A percentile compares a stretch with the other conserved stretches of the same genome.
These are phyloP conservation scores for Salvia miltiorrhiza DNA, from an alignment of 257 asterid species.

Conservation along the genomic window DNA sequence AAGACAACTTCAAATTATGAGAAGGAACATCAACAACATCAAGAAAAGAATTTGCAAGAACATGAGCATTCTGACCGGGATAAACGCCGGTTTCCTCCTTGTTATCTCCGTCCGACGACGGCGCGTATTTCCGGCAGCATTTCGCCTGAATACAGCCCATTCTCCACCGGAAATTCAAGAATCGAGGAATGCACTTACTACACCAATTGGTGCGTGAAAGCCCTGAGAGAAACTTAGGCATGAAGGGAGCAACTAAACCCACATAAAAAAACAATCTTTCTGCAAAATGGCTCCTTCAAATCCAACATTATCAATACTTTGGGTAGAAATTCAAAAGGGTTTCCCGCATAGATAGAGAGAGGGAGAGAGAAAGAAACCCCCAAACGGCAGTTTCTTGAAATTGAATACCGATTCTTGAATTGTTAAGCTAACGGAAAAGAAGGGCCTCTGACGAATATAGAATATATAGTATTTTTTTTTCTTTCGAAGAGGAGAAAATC, in stretches of 20 bases:
- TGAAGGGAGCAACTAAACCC: constrained; percentile 24
- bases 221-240: constrained; percentile 40
- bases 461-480: neutral
- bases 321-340: constrained; percentile 19
- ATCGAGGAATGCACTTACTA: constrained; percentile 20
- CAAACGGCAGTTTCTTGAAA: constrained; percentile 28
- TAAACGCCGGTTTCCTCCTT: constrained; percentile 40
- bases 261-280: constrained; percentile 26
- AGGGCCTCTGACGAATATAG: neutral
- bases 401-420: constrained; percentile 21
- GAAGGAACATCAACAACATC: constrained; percentile 82
- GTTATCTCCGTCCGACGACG: constrained; percentile 53
- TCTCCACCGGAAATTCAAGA: constrained; percentile 24
- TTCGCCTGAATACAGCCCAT: constrained; percentile 95
- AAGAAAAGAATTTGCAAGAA: constrained; percentile 38
- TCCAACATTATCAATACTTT: constrained; percentile 27
- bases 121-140: constrained; percentile 61
- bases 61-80: constrained; percentile 40
- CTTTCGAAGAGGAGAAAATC: neutral
- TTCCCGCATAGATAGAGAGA: constrained; percentile 9
- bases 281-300: constrained; percentile 27
- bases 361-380: constrained; percentile 22
- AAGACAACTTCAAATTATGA: constrained; percentile 58
- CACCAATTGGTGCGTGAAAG: constrained; percentile 48
- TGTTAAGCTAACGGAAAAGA: constrained; percentile 4